phyloP scores from a whole-genome alignment of 768 basidiomycete genomes.

The Tubosaeta sp. region DNA sequence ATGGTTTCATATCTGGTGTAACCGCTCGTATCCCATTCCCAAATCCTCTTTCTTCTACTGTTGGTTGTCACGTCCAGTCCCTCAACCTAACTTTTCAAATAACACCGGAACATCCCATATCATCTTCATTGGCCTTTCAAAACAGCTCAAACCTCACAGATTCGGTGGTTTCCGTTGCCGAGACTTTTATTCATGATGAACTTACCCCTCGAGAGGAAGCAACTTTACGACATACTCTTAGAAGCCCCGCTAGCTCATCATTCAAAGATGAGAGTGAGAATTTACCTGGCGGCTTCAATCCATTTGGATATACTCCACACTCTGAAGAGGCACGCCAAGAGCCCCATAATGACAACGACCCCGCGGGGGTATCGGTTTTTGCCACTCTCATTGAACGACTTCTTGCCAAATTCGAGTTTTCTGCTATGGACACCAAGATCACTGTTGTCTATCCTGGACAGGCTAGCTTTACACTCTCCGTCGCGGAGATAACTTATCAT shows the following conservation, averaged over 20 bases:
- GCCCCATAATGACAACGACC: conserved; percentile 46
- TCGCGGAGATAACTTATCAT: conserved; percentile 57
- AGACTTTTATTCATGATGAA: conserved; percentile 84
- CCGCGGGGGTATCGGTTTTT: conserved; percentile 75
- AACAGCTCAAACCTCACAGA: conserved; percentile 52
- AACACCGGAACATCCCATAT: conserved; percentile 18
- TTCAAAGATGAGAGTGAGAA: conserved; percentile 36
- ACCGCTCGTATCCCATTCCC: conserved; percentile 82
- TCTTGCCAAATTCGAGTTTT: conserved; percentile 74
- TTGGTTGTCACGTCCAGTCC: conserved; percentile 66
- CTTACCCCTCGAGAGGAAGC: conserved; percentile 68
- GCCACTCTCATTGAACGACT: conserved; percentile 76
- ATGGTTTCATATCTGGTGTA: conserved; percentile 71
- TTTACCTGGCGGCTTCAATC: conserved; percentile 66
- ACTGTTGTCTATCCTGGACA: conserved; percentile 64
- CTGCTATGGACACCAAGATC: conserved; percentile 62
- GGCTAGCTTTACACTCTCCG: conserved; percentile 54
- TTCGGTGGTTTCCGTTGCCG: conserved; percentile 80
- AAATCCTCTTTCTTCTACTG: conserved; percentile 70
- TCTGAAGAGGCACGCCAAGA: conserved; percentile 34
- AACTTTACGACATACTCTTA: conserved; percentile 65
- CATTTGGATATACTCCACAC: conserved; percentile 36
- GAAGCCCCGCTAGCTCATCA: conserved; percentile 36
- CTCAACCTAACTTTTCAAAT: conserved; percentile 65
- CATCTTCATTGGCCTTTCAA: conserved; percentile 11